Evolutionary conservation across 495 filamentous ascomycete genomes (phyloP).

Genomic region (Cenococcum geophilum): DNA sequence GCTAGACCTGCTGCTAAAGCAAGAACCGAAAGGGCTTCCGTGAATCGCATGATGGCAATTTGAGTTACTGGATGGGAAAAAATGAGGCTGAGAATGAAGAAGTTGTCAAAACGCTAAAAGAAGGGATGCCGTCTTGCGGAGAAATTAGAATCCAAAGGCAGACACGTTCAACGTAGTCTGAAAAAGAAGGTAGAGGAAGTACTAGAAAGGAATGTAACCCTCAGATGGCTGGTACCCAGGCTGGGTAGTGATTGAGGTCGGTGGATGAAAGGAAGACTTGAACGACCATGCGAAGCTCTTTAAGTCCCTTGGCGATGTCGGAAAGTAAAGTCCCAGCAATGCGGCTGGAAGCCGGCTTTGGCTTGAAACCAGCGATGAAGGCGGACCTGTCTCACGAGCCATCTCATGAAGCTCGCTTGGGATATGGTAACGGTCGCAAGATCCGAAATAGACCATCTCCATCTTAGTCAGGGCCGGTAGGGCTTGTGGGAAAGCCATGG

Average conservation of each 20-base stretch:
- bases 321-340: slow-evolving; percentile 9
- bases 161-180: slow-evolving; percentile 34
- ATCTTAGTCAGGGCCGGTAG: slow-evolving; percentile 14
- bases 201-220: slow-evolving; percentile 34
- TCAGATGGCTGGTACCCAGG: slow-evolving; percentile 17
- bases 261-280: slow-evolving; percentile 24
- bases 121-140: slow-evolving; percentile 31
- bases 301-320: slow-evolving; percentile 28
- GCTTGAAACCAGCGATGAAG: slow-evolving; percentile 34
- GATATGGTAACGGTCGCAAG: slow-evolving; percentile 19
- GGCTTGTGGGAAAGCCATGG: slow-evolving; percentile 7
- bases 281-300: slow-evolving; percentile 17
- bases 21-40: slow-evolving; percentile 21
- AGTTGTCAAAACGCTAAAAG: slow-evolving; percentile 11
- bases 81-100: slow-evolving; percentile 9
- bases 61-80: neutral
- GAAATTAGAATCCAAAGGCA: slow-evolving; percentile 25
- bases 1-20: slow-evolving; percentile 27
- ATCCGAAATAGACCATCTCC: slow-evolving; percentile 18
- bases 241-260: slow-evolving; percentile 24
- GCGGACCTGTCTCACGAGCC: slow-evolving; percentile 28
- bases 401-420: slow-evolving; percentile 9
- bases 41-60: slow-evolving; percentile 24
- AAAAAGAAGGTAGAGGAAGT: slow-evolving; percentile 26
- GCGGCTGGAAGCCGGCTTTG: slow-evolving; percentile 21